Base-by-base conservation (phyloP, 2,329 filamentous ascomycete genomes). In the Thermoascus crustaceus region DNA sequence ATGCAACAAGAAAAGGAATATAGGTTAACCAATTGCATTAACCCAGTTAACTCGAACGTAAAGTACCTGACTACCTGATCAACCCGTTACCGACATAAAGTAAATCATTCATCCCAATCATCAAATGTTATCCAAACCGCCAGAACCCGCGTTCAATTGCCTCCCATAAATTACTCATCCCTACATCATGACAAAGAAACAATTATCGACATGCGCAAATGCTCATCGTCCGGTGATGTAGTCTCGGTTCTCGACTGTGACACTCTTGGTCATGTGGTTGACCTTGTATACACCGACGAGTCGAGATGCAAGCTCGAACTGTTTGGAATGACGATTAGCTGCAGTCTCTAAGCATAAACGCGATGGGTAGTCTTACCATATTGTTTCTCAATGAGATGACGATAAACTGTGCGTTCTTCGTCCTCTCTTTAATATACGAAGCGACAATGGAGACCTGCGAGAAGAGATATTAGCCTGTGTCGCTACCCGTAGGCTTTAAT, bases 251-350 rank as follows among this genome's bases (percentile, higher is more conserved):
- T 91, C 85, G 44, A 91, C 86, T 35, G 85, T 87, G 14, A 91
- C 84, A 61, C 83, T 88, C 76, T 89, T 91, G 42, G 85, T 91
- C 78, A 96, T 98, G 63, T 98, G 89, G 64, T 94, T 96, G 59
- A 98, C 91, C 72, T 98, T 98, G 72, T 98, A 98, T 37, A 98
- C 91, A 48, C 93, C 93, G 9, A 98, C 87, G 40, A 98, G 75
- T 37, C 93, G 77, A 39, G 86, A 79, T n/a, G 93, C 89, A 44
- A 98, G 78, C 71, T 98, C 91, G 63, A 98, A 98, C 64, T 67
- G 27, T 25, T 30, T 10, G 11, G 18, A 31, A 19, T 10, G n/a
- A n/a, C 6, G 25, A 24, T 47, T 32, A 49, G 48, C 14, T 17
- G 23, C 9, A 17, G 25, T 17, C 21, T n/a, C 20, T 19, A 23